Conservation (phyloP, 305 asterid genomes). For the Solanum chacoense region DNA sequence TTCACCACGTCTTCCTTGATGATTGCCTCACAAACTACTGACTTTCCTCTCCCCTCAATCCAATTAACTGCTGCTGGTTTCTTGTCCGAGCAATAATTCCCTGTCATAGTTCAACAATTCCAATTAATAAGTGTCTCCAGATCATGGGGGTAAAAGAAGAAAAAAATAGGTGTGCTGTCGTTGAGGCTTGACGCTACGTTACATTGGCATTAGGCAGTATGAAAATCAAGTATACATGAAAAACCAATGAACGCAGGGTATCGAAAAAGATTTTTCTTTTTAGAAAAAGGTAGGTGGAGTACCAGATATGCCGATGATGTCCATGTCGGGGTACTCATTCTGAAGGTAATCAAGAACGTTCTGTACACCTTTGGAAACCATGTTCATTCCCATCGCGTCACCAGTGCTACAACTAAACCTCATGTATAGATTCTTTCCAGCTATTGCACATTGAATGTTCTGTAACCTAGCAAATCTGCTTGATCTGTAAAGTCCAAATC, state of each 20-base stretch:
- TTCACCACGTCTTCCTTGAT: conserved; percentile 9
- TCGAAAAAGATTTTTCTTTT: not conserved
- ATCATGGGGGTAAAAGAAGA: not conserved
- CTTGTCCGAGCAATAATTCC: conserved; percentile 9
- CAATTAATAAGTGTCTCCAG: not conserved
- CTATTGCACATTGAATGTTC: conserved; percentile 9
- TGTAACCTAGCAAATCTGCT: conserved; percentile 11
- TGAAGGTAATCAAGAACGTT: conserved; percentile 7
- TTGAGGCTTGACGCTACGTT: not conserved
- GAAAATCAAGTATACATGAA: not conserved
- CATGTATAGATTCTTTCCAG: conserved; percentile 13
- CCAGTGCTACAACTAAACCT: conserved; percentile 12
- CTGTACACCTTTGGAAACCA: conserved; percentile 15
- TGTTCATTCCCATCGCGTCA: conserved; percentile 14
- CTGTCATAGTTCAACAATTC: not conserved
- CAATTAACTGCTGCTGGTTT: conserved; percentile 13
- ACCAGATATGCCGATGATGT: conserved; percentile 12
- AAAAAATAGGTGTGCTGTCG: not conserved
- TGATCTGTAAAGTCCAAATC: not conserved
- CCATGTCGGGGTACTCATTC: conserved; percentile 9
- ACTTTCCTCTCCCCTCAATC: conserved; percentile 12
- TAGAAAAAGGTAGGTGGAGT: not conserved
- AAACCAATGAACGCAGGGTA: no score
- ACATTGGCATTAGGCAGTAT: not conserved
- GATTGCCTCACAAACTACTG: conserved; percentile 7